These are phyloP conservation scores for Colletotrichum ledebouriae DNA, from an alignment of 2,329 filamentous ascomycete genomes.

Conservation along the genomic window DNA sequence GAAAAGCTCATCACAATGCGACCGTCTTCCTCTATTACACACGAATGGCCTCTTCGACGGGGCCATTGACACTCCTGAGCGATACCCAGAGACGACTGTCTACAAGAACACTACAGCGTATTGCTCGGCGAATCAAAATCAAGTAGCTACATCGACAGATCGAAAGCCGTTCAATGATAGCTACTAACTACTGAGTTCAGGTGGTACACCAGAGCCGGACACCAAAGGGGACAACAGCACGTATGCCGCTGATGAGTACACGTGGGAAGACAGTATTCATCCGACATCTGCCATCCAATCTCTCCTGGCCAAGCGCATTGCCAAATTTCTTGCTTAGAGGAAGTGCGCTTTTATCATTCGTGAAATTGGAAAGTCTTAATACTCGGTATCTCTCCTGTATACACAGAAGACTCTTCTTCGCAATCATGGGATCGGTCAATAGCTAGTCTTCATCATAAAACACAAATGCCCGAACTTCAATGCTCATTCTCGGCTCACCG, in stretches of 20 bases:
- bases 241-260: neutral
- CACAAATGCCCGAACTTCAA: conserved; percentile 77
- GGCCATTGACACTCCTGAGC: conserved; percentile 2
- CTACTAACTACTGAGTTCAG: neutral
- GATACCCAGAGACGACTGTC: conserved; percentile 4
- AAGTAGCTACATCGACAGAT: neutral
- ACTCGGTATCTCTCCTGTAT: no score
- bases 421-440: neutral
- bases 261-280: conserved; percentile 9
- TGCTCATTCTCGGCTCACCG: conserved; percentile 73
- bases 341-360: no score
- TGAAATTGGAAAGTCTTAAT: neutral
- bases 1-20: neutral
- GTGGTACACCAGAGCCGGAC: conserved; percentile 5
- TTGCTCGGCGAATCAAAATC: neutral
- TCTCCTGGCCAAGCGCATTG: neutral
- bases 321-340: neutral
- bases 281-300: neutral
- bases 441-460: conserved; percentile 58
- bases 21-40: conserved; percentile 16
- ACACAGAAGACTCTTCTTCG: no score
- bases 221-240: conserved; percentile 18
- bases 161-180: no score
- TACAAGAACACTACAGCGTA: conserved; percentile 2
- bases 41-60: conserved; percentile 12